Percentiles rank a stretch among this genome's conserved stretches.
Evolutionary conservation across 2,329 filamentous ascomycete genomes (phyloP).

Genomic region (Neonectria magnoliae): DNA sequence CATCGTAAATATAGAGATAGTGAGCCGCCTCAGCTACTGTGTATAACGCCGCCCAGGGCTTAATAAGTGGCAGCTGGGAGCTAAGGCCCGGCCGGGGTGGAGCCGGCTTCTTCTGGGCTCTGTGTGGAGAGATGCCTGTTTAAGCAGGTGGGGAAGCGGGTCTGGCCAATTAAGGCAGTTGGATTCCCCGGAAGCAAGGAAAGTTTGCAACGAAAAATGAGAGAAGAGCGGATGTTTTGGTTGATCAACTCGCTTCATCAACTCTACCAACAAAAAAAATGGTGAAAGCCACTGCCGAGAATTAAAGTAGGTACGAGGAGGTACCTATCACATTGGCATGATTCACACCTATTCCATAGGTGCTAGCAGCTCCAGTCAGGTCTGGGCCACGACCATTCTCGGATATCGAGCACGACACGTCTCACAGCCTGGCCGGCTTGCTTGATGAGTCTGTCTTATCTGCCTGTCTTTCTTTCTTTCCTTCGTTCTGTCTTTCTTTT

Average conservation of each 20-base stretch:
- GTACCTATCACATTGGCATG: not conserved
- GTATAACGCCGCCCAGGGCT: not conserved
- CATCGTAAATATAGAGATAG: not conserved
- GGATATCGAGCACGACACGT: not conserved
- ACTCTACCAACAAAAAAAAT: too few species aligned
- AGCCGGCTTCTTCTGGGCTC: not conserved
- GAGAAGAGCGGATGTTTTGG: not conserved
- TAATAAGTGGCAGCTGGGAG: not conserved
- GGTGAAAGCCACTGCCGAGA: not conserved
- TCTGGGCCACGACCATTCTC: not conserved
- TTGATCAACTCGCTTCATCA: not conserved
- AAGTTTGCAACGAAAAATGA: not conserved
- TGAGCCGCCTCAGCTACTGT: not conserved
- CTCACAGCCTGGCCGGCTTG: not conserved
- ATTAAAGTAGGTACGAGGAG: too few species aligned
- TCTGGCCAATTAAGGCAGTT: constrained; percentile 4
- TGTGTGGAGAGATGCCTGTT: constrained; percentile 11
- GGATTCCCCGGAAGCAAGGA: not conserved
- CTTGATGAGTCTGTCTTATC: not conserved
- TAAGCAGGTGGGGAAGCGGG: constrained; percentile 8
- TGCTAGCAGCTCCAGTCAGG: not conserved
- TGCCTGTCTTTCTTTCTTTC: not conserved
- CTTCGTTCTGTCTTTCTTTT: not conserved
- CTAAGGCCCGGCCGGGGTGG: not conserved
- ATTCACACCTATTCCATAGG: not conserved